Evolutionary conservation across 306 rosid genomes (phyloP).

Genomic region (Malus asiatica): DNA sequence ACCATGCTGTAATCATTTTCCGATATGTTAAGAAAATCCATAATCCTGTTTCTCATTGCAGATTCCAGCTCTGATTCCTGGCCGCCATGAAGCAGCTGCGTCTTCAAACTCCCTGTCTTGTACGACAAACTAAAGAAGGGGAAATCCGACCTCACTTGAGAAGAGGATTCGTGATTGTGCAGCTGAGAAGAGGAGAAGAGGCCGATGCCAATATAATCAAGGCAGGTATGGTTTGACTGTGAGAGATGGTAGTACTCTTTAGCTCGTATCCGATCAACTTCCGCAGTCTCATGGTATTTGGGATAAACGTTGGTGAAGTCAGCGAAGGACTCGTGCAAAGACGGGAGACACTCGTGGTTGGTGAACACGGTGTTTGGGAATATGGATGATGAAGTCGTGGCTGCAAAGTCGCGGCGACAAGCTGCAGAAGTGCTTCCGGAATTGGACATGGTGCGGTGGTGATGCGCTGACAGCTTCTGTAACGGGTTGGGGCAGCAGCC

Average conservation of each 20-base stretch:
- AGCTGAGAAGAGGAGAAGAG: constrained; percentile 73
- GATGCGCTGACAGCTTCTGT: constrained; percentile 29
- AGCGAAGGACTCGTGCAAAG: constrained; percentile 50
- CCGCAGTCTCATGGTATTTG: constrained; percentile 48
- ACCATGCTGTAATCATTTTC: constrained; percentile 76
- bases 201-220: constrained; percentile 89
- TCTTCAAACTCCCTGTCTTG: constrained; percentile 63
- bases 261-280: constrained; percentile 56
- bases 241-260: constrained; percentile 65
- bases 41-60: constrained; percentile 57
- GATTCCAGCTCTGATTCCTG: constrained; percentile 63
- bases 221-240: constrained; percentile 50
- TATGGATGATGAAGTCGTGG: constrained; percentile 48
- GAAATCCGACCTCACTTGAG: constrained; percentile 25
- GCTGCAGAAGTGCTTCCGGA: constrained; percentile 45
- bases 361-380: constrained; percentile 70
- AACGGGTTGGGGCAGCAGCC: constrained; percentile 58
- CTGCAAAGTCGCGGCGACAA: constrained; percentile 58
- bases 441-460: constrained; percentile 23
- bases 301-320: constrained; percentile 67
- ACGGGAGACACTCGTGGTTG: constrained; percentile 83
- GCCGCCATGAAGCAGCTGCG: constrained; percentile 60
- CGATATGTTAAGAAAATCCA: constrained; percentile 57
- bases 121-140: constrained; percentile 69
- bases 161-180: constrained; percentile 36